A percentile compares a stretch with the other conserved stretches of the same genome.
Evolutionary conservation across 108 stramenopile genomes (phyloP).

Genomic region (Cylindrotheca fusiformis): DNA sequence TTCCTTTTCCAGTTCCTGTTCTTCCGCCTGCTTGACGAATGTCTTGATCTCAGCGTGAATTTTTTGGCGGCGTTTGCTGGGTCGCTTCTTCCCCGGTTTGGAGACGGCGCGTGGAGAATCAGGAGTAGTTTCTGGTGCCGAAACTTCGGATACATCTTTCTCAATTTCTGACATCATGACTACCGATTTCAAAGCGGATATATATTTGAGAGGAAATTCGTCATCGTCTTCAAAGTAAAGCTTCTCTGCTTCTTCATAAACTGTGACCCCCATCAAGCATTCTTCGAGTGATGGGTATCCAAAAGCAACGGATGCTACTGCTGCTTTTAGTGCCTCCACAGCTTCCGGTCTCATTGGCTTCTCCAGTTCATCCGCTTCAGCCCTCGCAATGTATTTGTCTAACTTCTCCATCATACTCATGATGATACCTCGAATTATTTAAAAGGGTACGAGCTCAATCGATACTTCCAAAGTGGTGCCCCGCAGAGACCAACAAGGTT

Average conservation of each 20-base stretch:
- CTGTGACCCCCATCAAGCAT: neutral
- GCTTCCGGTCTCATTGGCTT: neutral
- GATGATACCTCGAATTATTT: too few relatives aligned
- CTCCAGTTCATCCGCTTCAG: neutral
- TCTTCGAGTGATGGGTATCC: neutral
- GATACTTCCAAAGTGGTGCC: too few relatives aligned
- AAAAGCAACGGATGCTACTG: neutral
- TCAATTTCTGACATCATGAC: neutral
- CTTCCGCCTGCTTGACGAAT: constrained; percentile 26
- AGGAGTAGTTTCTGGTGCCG: neutral
- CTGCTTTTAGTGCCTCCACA: neutral
- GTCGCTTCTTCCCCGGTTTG: neutral
- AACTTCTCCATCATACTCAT: neutral
- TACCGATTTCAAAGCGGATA: neutral
- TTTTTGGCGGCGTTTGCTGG: neutral
- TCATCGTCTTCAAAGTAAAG: neutral
- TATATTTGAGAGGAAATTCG: neutral
- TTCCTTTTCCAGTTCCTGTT: constrained; percentile 23
- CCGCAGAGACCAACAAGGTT: too few relatives aligned
- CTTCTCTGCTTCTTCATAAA: neutral
- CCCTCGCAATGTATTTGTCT: neutral
- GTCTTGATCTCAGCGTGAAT: constrained; percentile 2
- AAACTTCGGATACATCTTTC: neutral
- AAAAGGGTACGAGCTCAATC: too few relatives aligned
- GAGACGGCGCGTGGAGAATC: neutral